Evolutionary conservation across 2,329 filamentous ascomycete species (phyloP), one percentile per base, ranked within the genome.

Genomic region (Epichloe amarillans): DNA sequence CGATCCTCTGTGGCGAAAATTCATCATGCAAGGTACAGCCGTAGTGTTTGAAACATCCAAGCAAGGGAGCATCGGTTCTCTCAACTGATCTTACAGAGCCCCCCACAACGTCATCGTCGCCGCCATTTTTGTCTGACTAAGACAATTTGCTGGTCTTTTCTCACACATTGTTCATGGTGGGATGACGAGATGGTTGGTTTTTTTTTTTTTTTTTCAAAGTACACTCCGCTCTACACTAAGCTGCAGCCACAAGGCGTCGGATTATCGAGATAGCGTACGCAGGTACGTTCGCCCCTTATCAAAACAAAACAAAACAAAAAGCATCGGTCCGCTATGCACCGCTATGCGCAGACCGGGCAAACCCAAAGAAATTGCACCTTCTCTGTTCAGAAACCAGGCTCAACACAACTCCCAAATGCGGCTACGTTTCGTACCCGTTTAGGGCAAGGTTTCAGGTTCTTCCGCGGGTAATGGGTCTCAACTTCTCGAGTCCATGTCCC

Each of bases 1-100:
- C 19, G 43, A 15, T 36, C 36, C 41, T 46, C 21, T n/a, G 43
- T 36, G 43, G 42, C 12, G 21, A 38, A 14, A 21, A 12, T 37
- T 41, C 49, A 30, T 39, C n/a, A 51, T 51, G 44, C 50, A 47
- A 47, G 50, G 50, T 47, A 51, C 49, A n/a, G 44, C 36, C 23
- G 6, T 19, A 10, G 10, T 41, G 12, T n/a, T 43, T 44, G 46
- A 46, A 51, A 46, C 49, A 36, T 43, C 11, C 5, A 51, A 17
- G 50, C 50, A 51, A 51, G 50, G 50, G 50, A 42, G 45, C 23
- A 46, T 50, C 38, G n/a, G 40, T 38, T 33, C n/a, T 26, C 30
- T 35, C 23, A 15, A 17, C 35, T 41, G n/a, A 47, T 45, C 38
- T 41, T 35, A 14, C 47, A 17, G 14, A 37, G 15, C 5, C 33